Conservation (phyloP, 2,329 filamentous ascomycete genomes). For the Balansia obtecta region DNA sequence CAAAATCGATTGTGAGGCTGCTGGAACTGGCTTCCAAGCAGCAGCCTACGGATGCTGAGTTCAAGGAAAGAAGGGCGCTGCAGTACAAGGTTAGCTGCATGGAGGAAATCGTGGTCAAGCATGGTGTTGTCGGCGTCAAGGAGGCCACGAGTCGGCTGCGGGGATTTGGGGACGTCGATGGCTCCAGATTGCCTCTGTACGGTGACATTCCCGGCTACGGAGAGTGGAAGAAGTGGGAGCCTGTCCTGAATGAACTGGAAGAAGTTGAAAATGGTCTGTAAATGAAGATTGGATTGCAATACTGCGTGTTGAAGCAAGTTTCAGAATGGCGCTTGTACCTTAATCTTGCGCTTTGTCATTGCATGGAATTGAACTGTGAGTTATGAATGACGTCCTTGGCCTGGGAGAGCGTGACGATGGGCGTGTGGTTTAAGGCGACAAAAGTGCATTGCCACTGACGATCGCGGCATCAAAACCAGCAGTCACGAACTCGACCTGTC, state of each 20-base stretch:
- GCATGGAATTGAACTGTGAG: too few relatives aligned
- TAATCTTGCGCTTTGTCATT: too few relatives aligned
- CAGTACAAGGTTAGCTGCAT: constrained; percentile 50
- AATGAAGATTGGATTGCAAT: too few relatives aligned
- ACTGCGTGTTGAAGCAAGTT: too few relatives aligned
- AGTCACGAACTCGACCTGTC: too few relatives aligned
- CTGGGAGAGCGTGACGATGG: too few relatives aligned
- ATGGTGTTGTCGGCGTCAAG: constrained; percentile 52
- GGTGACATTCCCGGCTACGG: constrained; percentile 44
- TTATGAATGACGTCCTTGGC: too few relatives aligned
- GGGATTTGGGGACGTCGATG: constrained; percentile 45
- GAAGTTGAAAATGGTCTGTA: constrained; percentile 24
- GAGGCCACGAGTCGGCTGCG: constrained; percentile 48
- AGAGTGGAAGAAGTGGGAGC: constrained; percentile 44
- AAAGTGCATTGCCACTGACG: too few relatives aligned
- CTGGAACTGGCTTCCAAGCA: constrained; percentile 31
- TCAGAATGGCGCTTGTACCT: too few relatives aligned
- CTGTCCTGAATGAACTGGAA: constrained; percentile 28
- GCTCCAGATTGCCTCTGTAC: constrained; percentile 44
- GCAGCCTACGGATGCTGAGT: constrained; percentile 24
- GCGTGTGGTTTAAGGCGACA: too few relatives aligned
- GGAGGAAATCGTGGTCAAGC: constrained; percentile 48
- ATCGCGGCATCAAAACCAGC: too few relatives aligned
- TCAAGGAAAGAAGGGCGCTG: constrained; percentile 38
- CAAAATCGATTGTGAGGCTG: constrained; percentile 45